Evolutionary conservation across 257 asterid species (phyloP), one percentile per base, ranked within the genome.

Genomic region (Asclepias syriaca): DNA sequence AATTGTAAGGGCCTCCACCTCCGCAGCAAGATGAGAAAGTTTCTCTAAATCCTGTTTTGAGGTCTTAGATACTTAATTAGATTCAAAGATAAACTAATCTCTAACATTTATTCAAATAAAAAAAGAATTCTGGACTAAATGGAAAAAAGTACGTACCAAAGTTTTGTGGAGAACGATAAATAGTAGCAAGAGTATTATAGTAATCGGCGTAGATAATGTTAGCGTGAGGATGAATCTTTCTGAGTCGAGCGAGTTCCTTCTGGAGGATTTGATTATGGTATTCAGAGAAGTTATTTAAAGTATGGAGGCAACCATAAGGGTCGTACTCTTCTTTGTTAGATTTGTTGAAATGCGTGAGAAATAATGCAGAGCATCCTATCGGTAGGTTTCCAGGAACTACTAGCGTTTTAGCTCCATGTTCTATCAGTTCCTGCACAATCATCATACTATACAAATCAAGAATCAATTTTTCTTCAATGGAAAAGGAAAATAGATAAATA

Each of bases 301-400:
- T 82, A 24, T 66, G 76, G 0, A 85, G 49, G 66, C 96, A 87
- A 1, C 92, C 92, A 3, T 80, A 73, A 74, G 77, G 37, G 66
- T 85, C 85, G 1, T 87, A 87, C 7, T 82, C 78, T 0, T 21
- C 14, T 40, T 59, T 22, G 39, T 79, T 43, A 1, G 80, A 71
- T 14, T 73, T 81, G 22, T 27, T 57, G 60, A 81, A 81, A 14
- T 59, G 1, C 12, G 91, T 77, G 0, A 85, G 80, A 68, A 71
- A 83, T 13, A 63, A 15, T 1, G 89, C 66, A 0, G 65, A 48
- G 19, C 92, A 89, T 65, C 92, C 92, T 1, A 80, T 75, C 6
- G 96, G 92, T 0, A 84, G 54, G 21, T 78, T 77, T 13, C 92
- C 89, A 0, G 96, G 93, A 10, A 85, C 85, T 53, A 89, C 22